phyloP scores from a whole-genome alignment of 2,329 filamentous ascomycete genomes.

The Cytospora schulzeri region DNA sequence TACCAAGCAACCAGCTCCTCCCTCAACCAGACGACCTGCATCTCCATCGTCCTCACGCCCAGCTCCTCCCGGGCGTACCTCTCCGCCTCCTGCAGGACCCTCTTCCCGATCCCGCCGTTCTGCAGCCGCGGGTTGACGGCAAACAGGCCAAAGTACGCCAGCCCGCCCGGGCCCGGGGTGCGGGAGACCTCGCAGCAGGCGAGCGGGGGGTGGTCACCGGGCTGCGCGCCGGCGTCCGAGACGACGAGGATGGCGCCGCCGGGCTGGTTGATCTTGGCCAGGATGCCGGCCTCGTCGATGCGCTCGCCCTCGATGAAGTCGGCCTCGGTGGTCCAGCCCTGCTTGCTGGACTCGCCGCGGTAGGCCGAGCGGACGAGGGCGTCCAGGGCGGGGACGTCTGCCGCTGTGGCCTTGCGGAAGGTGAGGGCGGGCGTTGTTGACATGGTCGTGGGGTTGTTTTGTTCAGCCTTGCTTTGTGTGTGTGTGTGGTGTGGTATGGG shows the following conservation, averaged over 20 bases:
- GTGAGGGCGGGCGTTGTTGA: constrained; percentile 30
- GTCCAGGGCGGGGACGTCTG: constrained; percentile 39
- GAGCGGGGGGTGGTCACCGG: constrained; percentile 34
- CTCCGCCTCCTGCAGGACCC: constrained; percentile 46
- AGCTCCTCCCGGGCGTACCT: constrained; percentile 38
- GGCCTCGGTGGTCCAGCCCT: constrained; percentile 52
- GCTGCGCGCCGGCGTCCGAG: constrained; percentile 11
- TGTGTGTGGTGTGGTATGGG: too few species aligned
- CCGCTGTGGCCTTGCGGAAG: constrained; percentile 40
- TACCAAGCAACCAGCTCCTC: constrained; percentile 51
- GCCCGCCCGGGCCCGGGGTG: constrained; percentile 29
- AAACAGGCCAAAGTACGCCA: constrained; percentile 51
- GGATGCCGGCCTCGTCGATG: constrained; percentile 42
- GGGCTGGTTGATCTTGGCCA: constrained; percentile 44
- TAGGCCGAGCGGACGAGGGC: constrained; percentile 47
- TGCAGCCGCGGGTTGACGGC: constrained; percentile 48
- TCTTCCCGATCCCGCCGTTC: constrained; percentile 46
- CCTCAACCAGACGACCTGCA: constrained; percentile 48
- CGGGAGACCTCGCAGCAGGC: constrained; percentile 49
- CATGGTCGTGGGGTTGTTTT: not conserved
- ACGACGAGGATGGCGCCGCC: constrained; percentile 41
- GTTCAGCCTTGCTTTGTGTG: not conserved
- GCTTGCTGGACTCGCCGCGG: constrained; percentile 43
- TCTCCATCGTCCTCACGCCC: constrained; percentile 42
- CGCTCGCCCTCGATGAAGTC: constrained; percentile 47